Evolutionary conservation across 352 stramenopile genomes (phyloP).

Genomic region (Poterioochromonas sp.): DNA sequence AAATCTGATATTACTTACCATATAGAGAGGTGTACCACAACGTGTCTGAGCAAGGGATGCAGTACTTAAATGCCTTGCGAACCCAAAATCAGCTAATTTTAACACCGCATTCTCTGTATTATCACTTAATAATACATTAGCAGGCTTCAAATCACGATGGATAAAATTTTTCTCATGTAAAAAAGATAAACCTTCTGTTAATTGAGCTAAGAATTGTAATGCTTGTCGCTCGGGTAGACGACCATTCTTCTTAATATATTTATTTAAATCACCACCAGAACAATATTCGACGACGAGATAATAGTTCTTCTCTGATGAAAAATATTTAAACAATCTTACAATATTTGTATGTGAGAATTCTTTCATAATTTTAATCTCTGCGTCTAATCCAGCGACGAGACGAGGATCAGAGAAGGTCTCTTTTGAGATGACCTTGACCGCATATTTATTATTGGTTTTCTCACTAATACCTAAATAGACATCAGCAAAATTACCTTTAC

Average conservation of each 20-base stretch:
- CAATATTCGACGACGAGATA: constrained; percentile 30
- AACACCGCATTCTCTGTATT: neutral
- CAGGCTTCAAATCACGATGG: constrained; percentile 31
- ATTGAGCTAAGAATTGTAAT: neutral
- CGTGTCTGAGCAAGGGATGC: constrained; percentile 27
- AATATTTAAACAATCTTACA: constrained; percentile 5
- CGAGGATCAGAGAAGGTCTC: constrained; percentile 16
- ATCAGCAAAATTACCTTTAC: constrained; percentile 21
- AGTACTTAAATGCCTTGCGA: neutral
- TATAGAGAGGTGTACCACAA: constrained; percentile 33
- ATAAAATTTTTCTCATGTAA: constrained; percentile 28
- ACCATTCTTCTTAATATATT: constrained; percentile 12
- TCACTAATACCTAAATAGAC: constrained; percentile 12
- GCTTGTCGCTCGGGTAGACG: neutral
- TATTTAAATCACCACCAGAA: constrained; percentile 25
- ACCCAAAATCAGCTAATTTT: constrained; percentile 33
- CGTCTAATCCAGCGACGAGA: neutral
- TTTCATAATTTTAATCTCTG: constrained; percentile 28
- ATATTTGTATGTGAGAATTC: constrained; percentile 26
- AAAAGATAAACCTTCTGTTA: constrained; percentile 25
- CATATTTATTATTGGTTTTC: neutral
- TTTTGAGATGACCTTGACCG: constrained; percentile 28
- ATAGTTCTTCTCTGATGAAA: neutral
- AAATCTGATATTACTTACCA: constrained; percentile 1
- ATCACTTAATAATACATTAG: constrained; percentile 27